Evolutionary conservation across 2,329 filamentous ascomycete genomes (phyloP), one percentile per base, ranked within the genome.

Genomic region (Elsinoe batatas): DNA sequence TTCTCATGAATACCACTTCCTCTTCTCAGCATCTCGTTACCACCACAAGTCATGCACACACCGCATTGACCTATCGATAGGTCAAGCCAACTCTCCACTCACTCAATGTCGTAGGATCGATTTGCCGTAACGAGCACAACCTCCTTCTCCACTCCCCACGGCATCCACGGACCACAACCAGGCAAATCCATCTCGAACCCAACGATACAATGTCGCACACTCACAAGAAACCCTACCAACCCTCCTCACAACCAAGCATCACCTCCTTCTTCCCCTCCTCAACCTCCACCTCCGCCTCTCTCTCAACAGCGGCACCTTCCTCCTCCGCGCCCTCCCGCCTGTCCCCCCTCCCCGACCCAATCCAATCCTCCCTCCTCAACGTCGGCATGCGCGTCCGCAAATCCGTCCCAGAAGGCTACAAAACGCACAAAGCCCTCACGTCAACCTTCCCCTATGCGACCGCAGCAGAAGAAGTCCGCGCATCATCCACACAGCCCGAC

Each of bases 321-420:
- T 11, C 33, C 47, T 36, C 56, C 33, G 32, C 38, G 35, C 53
- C 55, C 18, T 62, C 61, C 43, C 57, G 62, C 18, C 59, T 67
- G n/a, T 64, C 74, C 13, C 80, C 68, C 3, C 75, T 91, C 12
- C 83, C 88, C 1, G 70, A 77, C 20, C 76, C 76, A 6, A 77
- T 94, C 32, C 88, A 95, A 70, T 79, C 90, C 35, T 87, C 87
- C 59, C 83, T 97, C n/a, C 77, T 96, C 40, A 88, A 80, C 64
- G 91, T 97, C 61, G 91, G 91, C 64, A 96, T 96, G 90, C 85
- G 91, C 20, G 80, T 97, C 51, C 86, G 91, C 67, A 97, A 97
- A 74, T 87, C 87, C 10, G 87, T 97, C 6, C 86, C 89, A 0
- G 91, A 96, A 68, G 91, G 91, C 58, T 96, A 96, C 78, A 94